These are phyloP conservation scores for Plasmodium berghei DNA, from an alignment of 169 alveolate genomes.

Conservation along the genomic window DNA sequence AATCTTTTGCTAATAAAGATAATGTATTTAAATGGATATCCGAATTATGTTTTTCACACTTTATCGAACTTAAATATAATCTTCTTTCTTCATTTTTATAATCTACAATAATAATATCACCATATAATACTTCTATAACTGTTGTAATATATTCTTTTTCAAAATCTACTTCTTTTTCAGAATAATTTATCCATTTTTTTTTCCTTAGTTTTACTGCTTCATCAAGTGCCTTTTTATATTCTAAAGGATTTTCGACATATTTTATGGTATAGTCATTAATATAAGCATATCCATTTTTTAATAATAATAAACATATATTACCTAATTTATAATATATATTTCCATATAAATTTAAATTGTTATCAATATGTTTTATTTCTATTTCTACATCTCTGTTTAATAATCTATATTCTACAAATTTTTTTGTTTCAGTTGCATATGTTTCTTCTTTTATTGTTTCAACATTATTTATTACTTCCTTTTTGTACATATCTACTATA, in stretches of 20 bases:
- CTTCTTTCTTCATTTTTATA: conserved; percentile 74
- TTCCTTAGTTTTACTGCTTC: conserved; percentile 66
- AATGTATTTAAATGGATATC: conserved; percentile 51
- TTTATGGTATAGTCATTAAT: conserved; percentile 71
- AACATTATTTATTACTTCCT: conserved; percentile 62
- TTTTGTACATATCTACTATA: conserved; percentile 73
- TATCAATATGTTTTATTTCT: conserved; percentile 63
- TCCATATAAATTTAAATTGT: conserved; percentile 58
- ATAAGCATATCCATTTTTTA: conserved; percentile 74
- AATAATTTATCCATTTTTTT: conserved; percentile 62
- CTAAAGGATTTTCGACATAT: conserved; percentile 60
- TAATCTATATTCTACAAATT: conserved; percentile 58
- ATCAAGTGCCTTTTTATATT: conserved; percentile 63
- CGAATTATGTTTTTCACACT: conserved; percentile 69
- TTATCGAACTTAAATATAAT: conserved; percentile 62
- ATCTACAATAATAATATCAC: conserved; percentile 71
- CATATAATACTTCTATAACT: conserved; percentile 68
- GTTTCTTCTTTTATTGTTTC: conserved; percentile 61
- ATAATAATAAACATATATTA: conserved; percentile 54
- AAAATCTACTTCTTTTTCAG: conserved; percentile 69
- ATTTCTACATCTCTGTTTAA: conserved; percentile 68
- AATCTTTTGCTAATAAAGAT: conserved; percentile 62
- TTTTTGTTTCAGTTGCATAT: conserved; percentile 72
- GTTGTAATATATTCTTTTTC: conserved; percentile 62
- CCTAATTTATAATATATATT: conserved; percentile 63